Base-by-base conservation (phyloP, 371 early-diverging fungal species). In the Sporodiniella umbellata region DNA sequence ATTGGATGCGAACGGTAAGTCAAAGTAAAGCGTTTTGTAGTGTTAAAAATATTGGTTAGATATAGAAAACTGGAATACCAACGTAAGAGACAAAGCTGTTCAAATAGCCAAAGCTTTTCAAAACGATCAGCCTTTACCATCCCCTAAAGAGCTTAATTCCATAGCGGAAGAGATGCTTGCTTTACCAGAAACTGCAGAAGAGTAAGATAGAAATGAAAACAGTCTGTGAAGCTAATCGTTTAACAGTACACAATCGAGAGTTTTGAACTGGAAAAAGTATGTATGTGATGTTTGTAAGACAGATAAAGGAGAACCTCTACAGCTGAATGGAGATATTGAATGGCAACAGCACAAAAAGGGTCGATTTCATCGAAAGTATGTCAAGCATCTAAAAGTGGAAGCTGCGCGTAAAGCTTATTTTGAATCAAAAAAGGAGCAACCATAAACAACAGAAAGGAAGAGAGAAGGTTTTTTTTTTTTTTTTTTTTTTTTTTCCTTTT, bases 1-100 rank as follows among this genome's bases (percentile, higher is more conserved):
- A 4, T 60, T 95, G 14, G 90, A 95, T 66, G 92, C 94, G 0
- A 81, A 88, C 19, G 80, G 86, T 87, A 79, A 60, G 7, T 10
- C 30, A n/a, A n/a, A n/a, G n/a, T n/a, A n/a, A n/a, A n/a, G n/a
- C n/a, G n/a, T n/a, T n/a, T 39, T 22, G 11, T 31, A 31, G 12
- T 31, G 1, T 8, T 14, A 51, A 15, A 17, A 7, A 21, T 38
- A n/a, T n/a, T n/a, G n/a, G n/a, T n/a, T 43, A 81, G 83, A 78
- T 43, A 44, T 83, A 19, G 72, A 77, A 25, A 58, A 52, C 2
- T 84, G 86, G 84, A 64, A 79, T 48, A 57, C 58, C 18, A 76
- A 75, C 50, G 86, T 84, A 4, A 68, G 70, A 21, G 62, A 81
- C 37, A 57, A 68, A 25, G 82, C 84, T 2, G 66, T 83, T 35